These are phyloP conservation scores for Paratrimastix pyriformis DNA, from an alignment of 78 protist genomes.

Conservation along the genomic window DNA sequence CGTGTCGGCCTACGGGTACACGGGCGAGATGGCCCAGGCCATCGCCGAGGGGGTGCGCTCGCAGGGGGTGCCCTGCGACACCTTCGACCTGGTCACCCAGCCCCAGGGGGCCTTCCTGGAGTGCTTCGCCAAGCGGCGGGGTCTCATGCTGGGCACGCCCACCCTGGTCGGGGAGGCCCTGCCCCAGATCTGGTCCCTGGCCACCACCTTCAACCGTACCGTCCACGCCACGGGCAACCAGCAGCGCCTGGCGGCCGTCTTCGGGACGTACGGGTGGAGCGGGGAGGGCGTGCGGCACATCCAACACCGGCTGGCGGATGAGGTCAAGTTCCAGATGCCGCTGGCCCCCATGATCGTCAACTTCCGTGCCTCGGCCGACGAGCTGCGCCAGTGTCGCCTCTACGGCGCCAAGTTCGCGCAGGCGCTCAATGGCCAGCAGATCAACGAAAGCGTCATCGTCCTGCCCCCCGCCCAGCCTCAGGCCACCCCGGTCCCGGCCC, in stretches of 20 bases:
- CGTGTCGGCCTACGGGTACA: too few relatives aligned
- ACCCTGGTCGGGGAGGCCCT: conserved; percentile 2
- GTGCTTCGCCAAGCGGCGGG: too few relatives aligned
- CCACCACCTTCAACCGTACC: neutral
- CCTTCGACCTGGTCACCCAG: too few relatives aligned
- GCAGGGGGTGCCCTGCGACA: too few relatives aligned
- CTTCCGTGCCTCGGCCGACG: neutral
- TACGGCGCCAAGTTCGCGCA: neutral
- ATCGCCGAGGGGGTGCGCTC: too few relatives aligned
- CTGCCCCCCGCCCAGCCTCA: too few relatives aligned
- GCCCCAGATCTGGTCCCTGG: neutral
- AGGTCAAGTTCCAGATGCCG: neutral
- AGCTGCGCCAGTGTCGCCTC: neutral
- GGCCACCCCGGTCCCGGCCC: too few relatives aligned
- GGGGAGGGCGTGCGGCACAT: neutral
- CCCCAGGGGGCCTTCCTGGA: too few relatives aligned
- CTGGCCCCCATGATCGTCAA: neutral
- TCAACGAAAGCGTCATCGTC: neutral
- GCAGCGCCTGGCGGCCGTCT: neutral
- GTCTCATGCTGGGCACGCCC: conserved; percentile 13
- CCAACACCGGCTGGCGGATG: neutral
- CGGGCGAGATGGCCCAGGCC: too few relatives aligned
- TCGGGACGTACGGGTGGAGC: conserved; percentile 18
- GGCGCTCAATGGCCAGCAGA: neutral
- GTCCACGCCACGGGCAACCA: too few relatives aligned